phyloP scores from a whole-genome alignment of 163 green algal species.

The Volvox carteri region DNA sequence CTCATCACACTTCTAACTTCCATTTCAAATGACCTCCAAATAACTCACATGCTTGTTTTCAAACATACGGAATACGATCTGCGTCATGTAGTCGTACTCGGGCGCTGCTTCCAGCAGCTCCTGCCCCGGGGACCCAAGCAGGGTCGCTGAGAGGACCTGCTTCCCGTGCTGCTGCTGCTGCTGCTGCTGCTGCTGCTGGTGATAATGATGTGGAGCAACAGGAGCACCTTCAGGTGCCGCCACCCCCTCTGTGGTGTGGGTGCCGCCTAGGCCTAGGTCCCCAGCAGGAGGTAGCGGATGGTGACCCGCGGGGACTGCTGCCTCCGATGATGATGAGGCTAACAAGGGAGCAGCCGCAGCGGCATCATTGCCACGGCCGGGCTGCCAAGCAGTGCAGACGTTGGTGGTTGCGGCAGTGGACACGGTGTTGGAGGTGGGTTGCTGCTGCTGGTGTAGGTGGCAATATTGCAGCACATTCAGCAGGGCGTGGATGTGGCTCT shows the following conservation, averaged over 20 bases:
- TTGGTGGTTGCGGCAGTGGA: not conserved
- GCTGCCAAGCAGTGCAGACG: too few species aligned
- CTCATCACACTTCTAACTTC: not conserved
- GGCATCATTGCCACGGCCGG: too few species aligned
- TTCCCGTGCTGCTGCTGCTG: not conserved
- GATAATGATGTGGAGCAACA: too few species aligned
- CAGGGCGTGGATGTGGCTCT: slow-evolving; percentile 96
- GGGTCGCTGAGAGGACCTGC: not conserved
- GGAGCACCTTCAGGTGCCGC: too few species aligned
- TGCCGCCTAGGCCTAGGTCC: not conserved
- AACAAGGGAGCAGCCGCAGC: not conserved
- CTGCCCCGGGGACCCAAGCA: slow-evolving; percentile 45
- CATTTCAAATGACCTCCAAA: not conserved
- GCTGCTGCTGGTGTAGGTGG: slow-evolving; percentile 47
- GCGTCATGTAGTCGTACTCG: slow-evolving; percentile 96
- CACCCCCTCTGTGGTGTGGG: not conserved
- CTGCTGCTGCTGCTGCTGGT: not conserved
- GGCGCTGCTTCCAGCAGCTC: slow-evolving; percentile 68
- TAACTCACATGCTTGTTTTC: slow-evolving; percentile 81
- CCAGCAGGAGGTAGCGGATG: too few species aligned
- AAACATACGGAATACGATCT: slow-evolving; percentile 95
- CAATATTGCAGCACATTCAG: slow-evolving; percentile 94
- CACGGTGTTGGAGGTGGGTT: not conserved
- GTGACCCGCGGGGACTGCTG: too few species aligned
- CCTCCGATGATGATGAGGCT: not conserved